A percentile compares a stretch with the other conserved stretches of the same genome.
These are phyloP conservation scores for Sideroxylon spinosum DNA, from an alignment of 179 eudicot genomes.

Conservation along the genomic window DNA sequence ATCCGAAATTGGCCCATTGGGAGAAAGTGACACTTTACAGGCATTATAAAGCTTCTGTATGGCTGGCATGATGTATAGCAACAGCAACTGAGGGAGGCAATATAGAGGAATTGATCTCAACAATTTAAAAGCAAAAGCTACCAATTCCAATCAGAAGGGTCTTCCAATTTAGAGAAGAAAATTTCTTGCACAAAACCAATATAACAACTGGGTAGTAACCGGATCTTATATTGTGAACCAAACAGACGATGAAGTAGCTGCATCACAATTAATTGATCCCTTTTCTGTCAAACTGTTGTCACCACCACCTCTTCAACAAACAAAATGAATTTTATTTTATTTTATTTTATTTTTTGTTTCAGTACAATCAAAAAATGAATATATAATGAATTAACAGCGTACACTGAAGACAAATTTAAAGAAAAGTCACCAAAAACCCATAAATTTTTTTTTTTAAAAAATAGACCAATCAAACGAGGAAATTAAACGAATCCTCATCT, in stretches of 20 bases:
- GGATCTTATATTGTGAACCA: constrained; percentile 21
- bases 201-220: constrained; percentile 19
- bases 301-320: not conserved
- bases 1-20: constrained; percentile 79
- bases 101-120: constrained; percentile 4
- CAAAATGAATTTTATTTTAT: not conserved
- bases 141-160: constrained; percentile 16
- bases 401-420: not conserved
- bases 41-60: constrained; percentile 89
- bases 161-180: constrained; percentile 20
- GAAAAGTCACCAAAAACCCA: not conserved
- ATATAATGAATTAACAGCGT: not conserved
- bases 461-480: not conserved
- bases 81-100: constrained; percentile 1
- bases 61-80: constrained; percentile 68
- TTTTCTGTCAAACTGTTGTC: not conserved
- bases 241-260: constrained; percentile 16
- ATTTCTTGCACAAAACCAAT: constrained; percentile 5
- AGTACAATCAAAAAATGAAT: not conserved
- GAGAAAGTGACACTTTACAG: constrained; percentile 81
- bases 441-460: not conserved
- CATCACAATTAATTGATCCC: constrained; percentile 23
- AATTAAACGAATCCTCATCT: not conserved
- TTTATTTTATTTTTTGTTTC: too few species aligned
- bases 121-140: constrained; percentile 6